Evolutionary conservation across 805 yeast species (phyloP).

Genomic region (Candida nitratophila): DNA sequence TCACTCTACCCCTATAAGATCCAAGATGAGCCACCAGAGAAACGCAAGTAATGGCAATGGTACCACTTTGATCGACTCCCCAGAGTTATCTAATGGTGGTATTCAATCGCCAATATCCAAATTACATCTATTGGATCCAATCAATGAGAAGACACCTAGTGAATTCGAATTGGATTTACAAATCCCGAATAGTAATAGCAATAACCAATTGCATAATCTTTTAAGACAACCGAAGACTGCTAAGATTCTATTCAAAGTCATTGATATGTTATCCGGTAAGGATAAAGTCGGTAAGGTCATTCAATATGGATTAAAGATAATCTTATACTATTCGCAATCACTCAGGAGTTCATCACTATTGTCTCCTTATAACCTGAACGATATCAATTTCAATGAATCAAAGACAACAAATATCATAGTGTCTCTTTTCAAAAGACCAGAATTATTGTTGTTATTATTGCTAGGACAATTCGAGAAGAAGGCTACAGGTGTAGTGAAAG

Average conservation of each 20-base stretch:
- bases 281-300: conserved; percentile 63
- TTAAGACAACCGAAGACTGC: conserved; percentile 5
- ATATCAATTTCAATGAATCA: conserved; percentile 18
- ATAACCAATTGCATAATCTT: background rate
- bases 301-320: conserved; percentile 50
- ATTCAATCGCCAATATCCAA: background rate
- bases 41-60: background rate
- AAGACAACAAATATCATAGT: conserved; percentile 17
- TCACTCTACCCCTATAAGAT: background rate
- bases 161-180: background rate
- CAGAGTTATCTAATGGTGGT: background rate
- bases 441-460: conserved; percentile 23
- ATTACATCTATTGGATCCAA: conserved; percentile 1
- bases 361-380: conserved; percentile 7
- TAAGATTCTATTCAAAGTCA: conserved; percentile 40
- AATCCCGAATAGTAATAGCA: background rate
- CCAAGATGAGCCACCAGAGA: background rate
- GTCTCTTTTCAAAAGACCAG: conserved; percentile 22
- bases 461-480: conserved; percentile 33
- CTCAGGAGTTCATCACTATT: conserved; percentile 22
- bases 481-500: conserved; percentile 37
- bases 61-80: background rate
- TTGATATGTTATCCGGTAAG: conserved; percentile 57
- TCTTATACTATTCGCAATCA: conserved; percentile 39
- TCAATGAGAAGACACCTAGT: conserved; percentile 1